phyloP scores from a whole-genome alignment of 768 basidiomycete species.

The Trametes coccinea region DNA sequence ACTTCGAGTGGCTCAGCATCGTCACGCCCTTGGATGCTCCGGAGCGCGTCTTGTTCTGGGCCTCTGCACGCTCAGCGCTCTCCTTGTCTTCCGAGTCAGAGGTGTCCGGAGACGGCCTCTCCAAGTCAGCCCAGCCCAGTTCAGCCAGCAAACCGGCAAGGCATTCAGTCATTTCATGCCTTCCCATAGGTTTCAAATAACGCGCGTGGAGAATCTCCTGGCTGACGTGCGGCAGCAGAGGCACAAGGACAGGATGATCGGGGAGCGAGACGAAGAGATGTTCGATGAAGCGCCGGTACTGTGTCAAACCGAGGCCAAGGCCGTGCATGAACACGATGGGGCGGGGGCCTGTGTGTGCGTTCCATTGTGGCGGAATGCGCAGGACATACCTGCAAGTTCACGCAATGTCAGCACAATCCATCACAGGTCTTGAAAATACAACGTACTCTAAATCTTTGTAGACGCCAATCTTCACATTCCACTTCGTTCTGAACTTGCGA shows the following conservation, averaged over 20 bases:
- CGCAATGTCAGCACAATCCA: not conserved
- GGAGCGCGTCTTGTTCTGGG: not conserved
- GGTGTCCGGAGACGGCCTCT: constrained; percentile 22
- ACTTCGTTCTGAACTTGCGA: constrained; percentile 43
- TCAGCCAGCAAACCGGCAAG: constrained; percentile 57
- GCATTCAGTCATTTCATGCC: constrained; percentile 55
- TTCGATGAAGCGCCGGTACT: constrained; percentile 63
- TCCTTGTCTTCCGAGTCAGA: constrained; percentile 28
- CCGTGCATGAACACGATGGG: constrained; percentile 89
- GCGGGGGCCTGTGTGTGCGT: constrained; percentile 51
- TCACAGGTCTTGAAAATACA: not conserved
- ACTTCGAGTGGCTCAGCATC: constrained; percentile 90
- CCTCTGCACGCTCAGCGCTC: not conserved
- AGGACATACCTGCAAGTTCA: constrained; percentile 61
- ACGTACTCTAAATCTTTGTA: constrained; percentile 73
- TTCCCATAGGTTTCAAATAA: constrained; percentile 71
- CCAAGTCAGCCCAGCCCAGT: constrained; percentile 61
- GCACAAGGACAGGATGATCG: constrained; percentile 74
- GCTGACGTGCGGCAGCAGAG: constrained; percentile 83
- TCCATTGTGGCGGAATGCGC: constrained; percentile 69
- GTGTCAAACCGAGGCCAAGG: constrained; percentile 78
- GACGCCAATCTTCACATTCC: constrained; percentile 45
- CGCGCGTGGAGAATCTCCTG: constrained; percentile 79
- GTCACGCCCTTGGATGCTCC: constrained; percentile 55
- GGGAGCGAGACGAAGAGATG: constrained; percentile 56